Evolutionary conservation across 306 rosid genomes (phyloP).

Genomic region (Lathyrus aphaca): DNA sequence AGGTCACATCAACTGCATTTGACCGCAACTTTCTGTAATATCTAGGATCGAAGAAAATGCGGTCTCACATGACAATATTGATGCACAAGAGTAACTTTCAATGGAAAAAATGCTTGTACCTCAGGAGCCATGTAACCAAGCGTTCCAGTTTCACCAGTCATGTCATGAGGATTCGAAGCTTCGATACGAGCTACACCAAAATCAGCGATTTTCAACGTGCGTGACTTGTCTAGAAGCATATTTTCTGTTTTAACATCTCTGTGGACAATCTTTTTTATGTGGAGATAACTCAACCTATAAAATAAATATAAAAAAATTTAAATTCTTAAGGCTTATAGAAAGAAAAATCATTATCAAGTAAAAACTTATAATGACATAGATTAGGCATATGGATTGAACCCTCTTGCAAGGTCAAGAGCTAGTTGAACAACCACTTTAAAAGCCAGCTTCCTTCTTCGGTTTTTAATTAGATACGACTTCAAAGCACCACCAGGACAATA

Average conservation of each 20-base stretch:
- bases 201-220: conserved; percentile 90
- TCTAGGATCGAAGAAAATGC: neutral
- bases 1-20: neutral
- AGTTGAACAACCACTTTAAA: conserved; percentile 97
- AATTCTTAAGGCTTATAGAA: conserved; percentile 34
- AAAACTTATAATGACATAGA: conserved; percentile 42
- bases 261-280: conserved; percentile 85
- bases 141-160: conserved; percentile 99
- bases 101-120: conserved; percentile 55
- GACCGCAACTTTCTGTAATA: neutral
- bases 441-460: conserved; percentile 90
- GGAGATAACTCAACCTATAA: conserved; percentile 92
- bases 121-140: conserved; percentile 98
- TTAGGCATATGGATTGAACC: conserved; percentile 63
- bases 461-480: conserved; percentile 95
- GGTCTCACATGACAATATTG: neutral
- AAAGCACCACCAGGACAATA: conserved; percentile 99
- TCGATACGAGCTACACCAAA: conserved; percentile 99
- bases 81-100: conserved; percentile 1
- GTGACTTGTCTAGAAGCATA: conserved; percentile 95
- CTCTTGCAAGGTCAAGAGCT: conserved; percentile 97
- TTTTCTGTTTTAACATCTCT: conserved; percentile 99
- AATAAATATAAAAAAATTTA: neutral
- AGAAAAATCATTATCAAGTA: conserved; percentile 14
- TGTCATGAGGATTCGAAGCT: conserved; percentile 98